A percentile compares a stretch with the other conserved stretches of the same genome.
These are phyloP conservation scores for Epichloe scottii DNA, from an alignment of 2,329 filamentous ascomycete genomes.

Conservation along the genomic window DNA sequence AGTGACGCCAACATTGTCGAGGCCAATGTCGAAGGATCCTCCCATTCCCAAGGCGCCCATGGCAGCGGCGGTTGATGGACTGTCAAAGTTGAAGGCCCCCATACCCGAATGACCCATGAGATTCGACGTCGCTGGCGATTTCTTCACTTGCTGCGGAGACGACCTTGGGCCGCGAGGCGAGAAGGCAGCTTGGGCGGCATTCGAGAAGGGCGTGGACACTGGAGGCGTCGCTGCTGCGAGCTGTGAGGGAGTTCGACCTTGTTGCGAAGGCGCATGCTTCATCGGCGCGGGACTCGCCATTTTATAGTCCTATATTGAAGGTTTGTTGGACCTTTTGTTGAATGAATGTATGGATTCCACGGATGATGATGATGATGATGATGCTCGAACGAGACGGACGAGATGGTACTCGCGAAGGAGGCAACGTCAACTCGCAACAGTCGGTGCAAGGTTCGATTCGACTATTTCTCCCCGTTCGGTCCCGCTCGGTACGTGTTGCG, in stretches of 20 bases:
- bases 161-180: constrained; percentile 45
- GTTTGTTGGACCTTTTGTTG: too few species aligned
- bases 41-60: constrained; percentile 43
- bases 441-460: too few species aligned
- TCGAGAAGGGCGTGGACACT: constrained; percentile 55
- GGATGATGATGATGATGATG: background rate
- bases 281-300: constrained; percentile 41
- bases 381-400: constrained; percentile 4
- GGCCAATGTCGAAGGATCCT: constrained; percentile 35
- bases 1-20: constrained; percentile 38
- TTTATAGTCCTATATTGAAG: background rate
- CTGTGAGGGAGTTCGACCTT: constrained; percentile 36
- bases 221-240: constrained; percentile 47
- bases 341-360: too few species aligned
- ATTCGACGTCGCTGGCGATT: constrained; percentile 44
- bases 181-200: constrained; percentile 42
- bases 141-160: constrained; percentile 53
- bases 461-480: too few species aligned
- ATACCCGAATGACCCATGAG: constrained; percentile 34
- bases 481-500: too few species aligned
- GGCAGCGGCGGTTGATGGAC: constrained; percentile 49
- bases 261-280: constrained; percentile 31
- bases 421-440: too few species aligned
- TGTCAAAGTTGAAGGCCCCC: constrained; percentile 46
- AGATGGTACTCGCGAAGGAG: background rate